A percentile compares a stretch with the other conserved stretches of the same genome.
These are phyloP conservation scores for Botryotinia narcissicola DNA, from an alignment of 2,329 filamentous ascomycete species.

Conservation along the genomic window DNA sequence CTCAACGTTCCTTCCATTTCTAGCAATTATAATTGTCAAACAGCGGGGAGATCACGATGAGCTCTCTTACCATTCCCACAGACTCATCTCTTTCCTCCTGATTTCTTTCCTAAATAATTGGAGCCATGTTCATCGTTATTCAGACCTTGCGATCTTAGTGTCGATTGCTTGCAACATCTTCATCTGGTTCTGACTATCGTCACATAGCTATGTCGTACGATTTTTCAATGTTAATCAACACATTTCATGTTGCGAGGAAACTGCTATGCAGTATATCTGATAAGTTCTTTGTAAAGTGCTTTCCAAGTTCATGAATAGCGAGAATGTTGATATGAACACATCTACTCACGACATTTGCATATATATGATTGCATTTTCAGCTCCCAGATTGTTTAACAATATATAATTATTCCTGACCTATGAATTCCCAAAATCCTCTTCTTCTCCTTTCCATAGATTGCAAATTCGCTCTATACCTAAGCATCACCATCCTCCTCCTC, in stretches of 20 bases:
- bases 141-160: no score
- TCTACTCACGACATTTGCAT: background rate
- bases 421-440: background rate
- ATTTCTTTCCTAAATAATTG: background rate
- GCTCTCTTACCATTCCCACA: background rate
- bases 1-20: background rate
- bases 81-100: background rate
- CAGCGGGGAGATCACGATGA: background rate
- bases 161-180: no score
- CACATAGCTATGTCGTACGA: background rate
- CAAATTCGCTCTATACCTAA: background rate
- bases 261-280: background rate
- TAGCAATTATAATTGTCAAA: background rate
- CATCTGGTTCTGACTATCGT: background rate
- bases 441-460: background rate
- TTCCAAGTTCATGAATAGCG: background rate
- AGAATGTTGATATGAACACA: background rate
- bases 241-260: background rate
- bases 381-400: background rate
- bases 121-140: background rate
- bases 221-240: background rate
- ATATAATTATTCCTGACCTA: background rate
- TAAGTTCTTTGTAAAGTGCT: background rate
- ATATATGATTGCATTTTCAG: background rate
- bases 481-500: background rate